phyloP scores from a whole-genome alignment of 2,329 filamentous ascomycete species.

The Thelonectria olida region DNA sequence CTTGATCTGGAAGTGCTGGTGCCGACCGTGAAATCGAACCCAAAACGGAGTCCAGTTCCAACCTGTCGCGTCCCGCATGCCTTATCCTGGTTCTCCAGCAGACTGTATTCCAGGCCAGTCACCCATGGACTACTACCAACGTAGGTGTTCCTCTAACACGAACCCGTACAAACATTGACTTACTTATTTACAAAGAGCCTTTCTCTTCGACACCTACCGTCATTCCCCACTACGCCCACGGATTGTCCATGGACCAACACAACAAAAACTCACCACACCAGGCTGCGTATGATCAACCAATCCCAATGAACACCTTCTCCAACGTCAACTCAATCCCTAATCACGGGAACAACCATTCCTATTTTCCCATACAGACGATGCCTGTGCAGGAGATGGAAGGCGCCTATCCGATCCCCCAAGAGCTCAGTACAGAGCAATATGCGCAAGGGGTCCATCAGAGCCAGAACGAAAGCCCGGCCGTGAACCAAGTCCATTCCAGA shows the following conservation, averaged over 20 bases:
- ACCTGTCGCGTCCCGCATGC: slow-evolving; percentile 11
- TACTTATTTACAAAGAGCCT: not conserved
- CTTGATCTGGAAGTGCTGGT: slow-evolving; percentile 35
- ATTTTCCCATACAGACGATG: not conserved
- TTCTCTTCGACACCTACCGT: not conserved
- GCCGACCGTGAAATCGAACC: slow-evolving; percentile 33
- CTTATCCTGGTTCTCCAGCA: not conserved
- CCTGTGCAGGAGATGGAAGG: not conserved
- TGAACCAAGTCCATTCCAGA: not conserved
- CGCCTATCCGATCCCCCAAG: not conserved
- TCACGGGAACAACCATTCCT: not conserved
- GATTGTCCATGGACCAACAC: not conserved
- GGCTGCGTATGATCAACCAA: not conserved
- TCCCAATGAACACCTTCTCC: not conserved
- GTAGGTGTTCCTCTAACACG: not conserved
- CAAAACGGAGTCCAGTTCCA: slow-evolving; percentile 18
- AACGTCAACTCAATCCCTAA: not conserved
- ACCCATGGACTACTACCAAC: not conserved
- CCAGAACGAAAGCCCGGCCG: not conserved
- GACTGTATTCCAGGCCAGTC: not conserved
- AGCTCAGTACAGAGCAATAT: not conserved
- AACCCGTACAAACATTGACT: not conserved
- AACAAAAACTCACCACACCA: not conserved
- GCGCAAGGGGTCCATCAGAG: not conserved
- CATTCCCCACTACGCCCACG: not conserved